Percentiles rank a stretch among this genome's conserved stretches.
phyloP scores from a whole-genome alignment of 2,329 filamentous ascomycete genomes.

The Hypoxylon sp. region DNA sequence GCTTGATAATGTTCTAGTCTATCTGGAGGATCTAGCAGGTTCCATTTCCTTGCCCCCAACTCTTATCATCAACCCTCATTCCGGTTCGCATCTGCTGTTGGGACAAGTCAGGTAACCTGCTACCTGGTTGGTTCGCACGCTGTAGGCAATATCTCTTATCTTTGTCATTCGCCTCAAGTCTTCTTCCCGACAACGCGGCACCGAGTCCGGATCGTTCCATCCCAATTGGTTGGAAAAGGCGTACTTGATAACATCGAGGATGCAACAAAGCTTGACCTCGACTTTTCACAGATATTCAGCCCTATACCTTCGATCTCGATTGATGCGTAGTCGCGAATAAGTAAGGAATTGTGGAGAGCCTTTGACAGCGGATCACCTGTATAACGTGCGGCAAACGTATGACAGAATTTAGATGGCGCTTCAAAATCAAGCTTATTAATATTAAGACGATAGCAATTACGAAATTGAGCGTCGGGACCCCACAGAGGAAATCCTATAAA shows the following conservation, averaged over 20 bases:
- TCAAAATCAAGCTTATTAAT: background rate
- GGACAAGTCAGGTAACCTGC: background rate
- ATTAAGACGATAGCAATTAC: background rate
- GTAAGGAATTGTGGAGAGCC: constrained; percentile 1
- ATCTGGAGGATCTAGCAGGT: constrained; percentile 14
- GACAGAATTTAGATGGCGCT: background rate
- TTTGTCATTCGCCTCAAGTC: constrained; percentile 16
- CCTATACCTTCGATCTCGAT: constrained; percentile 10
- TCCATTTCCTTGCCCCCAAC: constrained; percentile 5
- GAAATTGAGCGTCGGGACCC: background rate
- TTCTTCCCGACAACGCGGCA: constrained; percentile 28
- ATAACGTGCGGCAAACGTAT: background rate
- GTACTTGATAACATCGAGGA: constrained; percentile 9
- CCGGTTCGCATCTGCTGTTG: constrained; percentile 16
- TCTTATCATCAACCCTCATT: constrained; percentile 13
- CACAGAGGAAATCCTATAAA: background rate
- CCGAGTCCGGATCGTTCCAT: constrained; percentile 1
- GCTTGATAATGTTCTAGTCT: background rate
- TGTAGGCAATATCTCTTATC: background rate
- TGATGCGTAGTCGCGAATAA: background rate
- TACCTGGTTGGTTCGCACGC: background rate
- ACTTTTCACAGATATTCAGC: constrained; percentile 22
- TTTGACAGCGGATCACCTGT: background rate
- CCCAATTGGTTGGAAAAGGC: constrained; percentile 21
- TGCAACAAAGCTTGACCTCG: constrained; percentile 18